Conservation (phyloP, 805 yeast genomes). For the Wickerhamomyces ciferrii region DNA sequence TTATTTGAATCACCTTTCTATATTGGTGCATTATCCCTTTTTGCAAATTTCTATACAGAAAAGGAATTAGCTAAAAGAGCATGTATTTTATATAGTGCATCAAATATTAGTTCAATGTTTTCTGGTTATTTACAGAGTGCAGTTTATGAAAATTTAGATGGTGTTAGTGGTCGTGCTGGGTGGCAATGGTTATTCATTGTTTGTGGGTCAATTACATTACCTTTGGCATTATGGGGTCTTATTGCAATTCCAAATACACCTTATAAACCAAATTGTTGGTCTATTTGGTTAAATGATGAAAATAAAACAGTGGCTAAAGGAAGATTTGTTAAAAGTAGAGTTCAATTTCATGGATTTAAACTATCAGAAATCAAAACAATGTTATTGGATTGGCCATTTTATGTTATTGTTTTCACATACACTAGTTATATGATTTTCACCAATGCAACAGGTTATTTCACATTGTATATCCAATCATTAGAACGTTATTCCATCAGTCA, state of each 20-base stretch:
- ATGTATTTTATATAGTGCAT: conserved; percentile 54
- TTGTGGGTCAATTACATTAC: conserved; percentile 63
- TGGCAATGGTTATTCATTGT: conserved; percentile 79
- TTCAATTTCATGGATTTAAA: conserved; percentile 42
- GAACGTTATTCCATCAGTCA: conserved; percentile 26
- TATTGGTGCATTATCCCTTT: conserved; percentile 49
- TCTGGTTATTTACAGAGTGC: conserved; percentile 36
- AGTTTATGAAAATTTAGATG: conserved; percentile 23
- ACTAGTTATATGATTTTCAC: conserved; percentile 54
- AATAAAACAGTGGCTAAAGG: conserved; percentile 65
- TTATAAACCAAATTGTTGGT: conserved; percentile 44
- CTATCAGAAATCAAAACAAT: conserved; percentile 43
- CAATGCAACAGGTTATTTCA: conserved; percentile 49
- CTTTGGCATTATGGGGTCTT: conserved; percentile 52
- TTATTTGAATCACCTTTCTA: conserved; percentile 55
- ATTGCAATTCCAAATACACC: conserved; percentile 61
- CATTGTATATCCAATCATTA: conserved; percentile 43
- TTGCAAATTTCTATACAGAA: conserved; percentile 53
- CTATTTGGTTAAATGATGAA: conserved; percentile 65
- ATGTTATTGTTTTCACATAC: conserved; percentile 43
- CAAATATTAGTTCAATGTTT: conserved; percentile 34
- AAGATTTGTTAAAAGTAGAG: too few relatives aligned
- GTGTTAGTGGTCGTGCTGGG: conserved; percentile 54
- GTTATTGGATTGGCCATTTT: conserved; percentile 51
- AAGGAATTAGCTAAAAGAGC: conserved; percentile 54